These are phyloP conservation scores for Pestalotiopsis sp. DNA, from an alignment of 2,329 filamentous ascomycete genomes.

Conservation along the genomic window DNA sequence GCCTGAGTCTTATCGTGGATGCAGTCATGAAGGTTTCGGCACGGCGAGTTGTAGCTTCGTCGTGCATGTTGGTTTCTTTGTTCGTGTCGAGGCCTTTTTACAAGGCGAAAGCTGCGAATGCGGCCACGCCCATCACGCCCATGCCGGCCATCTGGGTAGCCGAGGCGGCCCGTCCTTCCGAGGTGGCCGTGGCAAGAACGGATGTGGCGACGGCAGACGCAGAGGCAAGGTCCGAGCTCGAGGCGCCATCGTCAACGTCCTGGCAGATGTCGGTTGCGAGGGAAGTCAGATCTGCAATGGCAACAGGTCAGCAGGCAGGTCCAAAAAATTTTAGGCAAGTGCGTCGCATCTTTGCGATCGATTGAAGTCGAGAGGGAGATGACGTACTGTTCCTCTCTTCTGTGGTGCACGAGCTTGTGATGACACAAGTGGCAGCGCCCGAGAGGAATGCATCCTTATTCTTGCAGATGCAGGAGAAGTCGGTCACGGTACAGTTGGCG, in stretches of 20 bases:
- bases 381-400: conserved; percentile 28
- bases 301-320: background rate
- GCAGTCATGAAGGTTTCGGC: background rate
- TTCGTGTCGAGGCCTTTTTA: conserved; percentile 25
- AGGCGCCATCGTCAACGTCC: conserved; percentile 24
- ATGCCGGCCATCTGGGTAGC: conserved; percentile 27
- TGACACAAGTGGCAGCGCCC: conserved; percentile 24
- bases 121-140: conserved; percentile 27
- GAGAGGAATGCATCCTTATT: conserved; percentile 25
- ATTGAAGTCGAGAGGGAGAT: background rate
- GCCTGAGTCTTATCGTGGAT: conserved; percentile 2
- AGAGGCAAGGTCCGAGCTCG: conserved; percentile 28
- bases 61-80: background rate
- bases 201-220: conserved; percentile 31
- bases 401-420: conserved; percentile 19
- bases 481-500: conserved; percentile 27
- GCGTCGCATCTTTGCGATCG: background rate
- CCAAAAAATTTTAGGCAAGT: background rate
- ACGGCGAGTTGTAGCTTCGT: background rate
- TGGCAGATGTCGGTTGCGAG: conserved; percentile 31
- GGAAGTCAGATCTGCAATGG: conserved; percentile 18
- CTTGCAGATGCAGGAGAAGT: conserved; percentile 32
- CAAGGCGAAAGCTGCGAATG: conserved; percentile 27
- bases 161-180: conserved; percentile 21
- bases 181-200: conserved; percentile 20